Evolutionary conservation across 352 stramenopile genomes (phyloP).

Genomic region (Globisporangium echinulatum): DNA sequence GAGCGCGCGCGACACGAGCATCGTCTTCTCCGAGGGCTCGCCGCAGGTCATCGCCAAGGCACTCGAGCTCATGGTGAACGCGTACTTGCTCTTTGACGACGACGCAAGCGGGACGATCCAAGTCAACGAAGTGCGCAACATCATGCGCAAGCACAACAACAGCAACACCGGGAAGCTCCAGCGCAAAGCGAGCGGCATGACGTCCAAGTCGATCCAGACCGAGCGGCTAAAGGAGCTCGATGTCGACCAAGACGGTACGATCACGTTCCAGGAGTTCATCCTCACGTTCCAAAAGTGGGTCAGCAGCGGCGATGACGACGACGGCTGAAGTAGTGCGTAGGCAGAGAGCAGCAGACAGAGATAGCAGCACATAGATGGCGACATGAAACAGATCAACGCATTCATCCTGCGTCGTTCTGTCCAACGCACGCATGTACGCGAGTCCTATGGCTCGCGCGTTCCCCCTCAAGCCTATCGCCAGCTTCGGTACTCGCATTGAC

Average conservation of each 20-base stretch:
- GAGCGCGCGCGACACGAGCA: conserved; percentile 16
- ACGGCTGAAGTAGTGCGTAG: conserved; percentile 1
- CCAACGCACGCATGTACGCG: too few relatives aligned
- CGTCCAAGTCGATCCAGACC: conserved; percentile 49
- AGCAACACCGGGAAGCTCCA: conserved; percentile 32
- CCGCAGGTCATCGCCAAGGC: conserved; percentile 58
- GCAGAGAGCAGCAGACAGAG: background rate
- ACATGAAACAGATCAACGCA: too few relatives aligned
- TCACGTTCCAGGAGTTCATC: conserved; percentile 88
- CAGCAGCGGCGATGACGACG: conserved; percentile 44
- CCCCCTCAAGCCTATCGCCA: too few relatives aligned
- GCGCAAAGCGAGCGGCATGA: conserved; percentile 46
- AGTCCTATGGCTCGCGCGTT: too few relatives aligned
- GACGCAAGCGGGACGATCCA: conserved; percentile 80
- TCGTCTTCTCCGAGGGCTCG: conserved; percentile 18
- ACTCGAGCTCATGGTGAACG: conserved; percentile 77
- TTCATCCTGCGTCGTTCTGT: background rate
- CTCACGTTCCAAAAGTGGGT: conserved; percentile 86
- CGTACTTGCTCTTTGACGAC: conserved; percentile 83
- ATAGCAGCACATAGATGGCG: too few relatives aligned
- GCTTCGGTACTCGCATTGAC: too few relatives aligned
- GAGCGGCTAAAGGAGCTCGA: conserved; percentile 87
- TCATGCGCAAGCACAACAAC: conserved; percentile 53
- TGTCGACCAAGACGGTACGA: conserved; percentile 79
- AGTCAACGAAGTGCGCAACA: conserved; percentile 54